phyloP scores from a whole-genome alignment of 306 rosid genomes.

The Albizia julibrissin region DNA sequence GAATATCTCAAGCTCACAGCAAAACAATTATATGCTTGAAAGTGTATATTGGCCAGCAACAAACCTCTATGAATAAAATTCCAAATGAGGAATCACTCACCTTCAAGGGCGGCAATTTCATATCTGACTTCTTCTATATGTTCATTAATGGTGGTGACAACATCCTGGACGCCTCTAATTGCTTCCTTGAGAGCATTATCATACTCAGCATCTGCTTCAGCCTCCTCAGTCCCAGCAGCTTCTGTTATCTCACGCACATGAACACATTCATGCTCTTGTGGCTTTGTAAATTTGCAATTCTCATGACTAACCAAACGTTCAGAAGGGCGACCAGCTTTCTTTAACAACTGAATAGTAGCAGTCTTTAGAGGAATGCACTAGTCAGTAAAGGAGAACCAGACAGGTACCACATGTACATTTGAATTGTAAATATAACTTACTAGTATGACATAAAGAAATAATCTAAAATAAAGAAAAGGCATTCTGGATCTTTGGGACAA shows the following conservation, averaged over 20 bases:
- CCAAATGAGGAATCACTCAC: conserved; percentile 37
- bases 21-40: conserved; percentile 25
- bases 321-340: conserved; percentile 85
- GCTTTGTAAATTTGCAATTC: conserved; percentile 68
- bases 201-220: conserved; percentile 83
- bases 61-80: not conserved
- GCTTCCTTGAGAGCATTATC: conserved; percentile 92
- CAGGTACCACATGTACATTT: not conserved
- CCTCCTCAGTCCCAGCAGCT: conserved; percentile 87
- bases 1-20: not conserved
- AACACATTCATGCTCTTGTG: conserved; percentile 72
- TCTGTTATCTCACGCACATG: conserved; percentile 84
- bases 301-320: conserved; percentile 83
- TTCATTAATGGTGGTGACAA: conserved; percentile 77
- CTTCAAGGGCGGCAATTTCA: conserved; percentile 86
- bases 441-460: not conserved
- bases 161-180: conserved; percentile 85
- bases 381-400: conserved; percentile 15
- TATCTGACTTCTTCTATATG: conserved; percentile 93
- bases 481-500: conserved; percentile 4
- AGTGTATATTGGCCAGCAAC: conserved; percentile 2
- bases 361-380: conserved; percentile 55
- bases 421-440: not conserved
- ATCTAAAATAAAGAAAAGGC: not conserved
- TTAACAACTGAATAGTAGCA: conserved; percentile 76